Percentiles rank a stretch among this genome's conserved stretches.
These are phyloP conservation scores for Xylariaceae sp. DNA, from an alignment of 2,329 filamentous ascomycete genomes.

Conservation along the genomic window DNA sequence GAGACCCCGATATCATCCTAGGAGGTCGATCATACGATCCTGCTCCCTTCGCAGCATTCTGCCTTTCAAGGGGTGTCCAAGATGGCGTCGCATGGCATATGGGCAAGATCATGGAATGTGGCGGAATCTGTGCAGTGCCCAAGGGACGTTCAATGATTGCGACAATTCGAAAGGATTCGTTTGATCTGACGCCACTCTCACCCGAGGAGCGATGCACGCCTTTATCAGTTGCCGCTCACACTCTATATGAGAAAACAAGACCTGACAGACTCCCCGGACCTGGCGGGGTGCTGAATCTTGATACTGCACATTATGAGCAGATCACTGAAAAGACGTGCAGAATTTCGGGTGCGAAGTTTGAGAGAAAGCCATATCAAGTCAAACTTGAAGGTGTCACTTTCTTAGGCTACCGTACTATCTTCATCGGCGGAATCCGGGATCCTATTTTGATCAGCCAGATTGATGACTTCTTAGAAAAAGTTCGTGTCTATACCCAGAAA, in stretches of 20 bases:
- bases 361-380: constrained; percentile 31
- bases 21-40: constrained; percentile 38
- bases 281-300: constrained; percentile 36
- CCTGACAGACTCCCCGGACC: constrained; percentile 40
- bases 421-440: constrained; percentile 37
- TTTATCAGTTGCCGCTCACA: constrained; percentile 38
- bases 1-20: constrained; percentile 28
- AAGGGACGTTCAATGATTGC: constrained; percentile 34
- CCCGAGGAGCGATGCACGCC: constrained; percentile 34
- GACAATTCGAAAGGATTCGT: constrained; percentile 30
- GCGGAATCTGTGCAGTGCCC: constrained; percentile 36
- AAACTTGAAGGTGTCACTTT: constrained; percentile 38
- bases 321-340: constrained; percentile 31
- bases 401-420: constrained; percentile 35
- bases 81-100: constrained; percentile 30
- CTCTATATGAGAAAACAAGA: constrained; percentile 41
- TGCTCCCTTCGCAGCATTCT: constrained; percentile 35
- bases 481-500: constrained; percentile 22
- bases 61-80: constrained; percentile 18
- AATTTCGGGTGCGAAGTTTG: constrained; percentile 29
- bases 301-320: constrained; percentile 32
- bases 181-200: constrained; percentile 36
- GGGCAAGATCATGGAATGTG: constrained; percentile 44
- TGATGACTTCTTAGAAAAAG: constrained; percentile 24
- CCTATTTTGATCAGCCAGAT: constrained; percentile 36